Base-by-base conservation (phyloP, 2,329 filamentous ascomycete species). In the Epichloe amarillans region DNA sequence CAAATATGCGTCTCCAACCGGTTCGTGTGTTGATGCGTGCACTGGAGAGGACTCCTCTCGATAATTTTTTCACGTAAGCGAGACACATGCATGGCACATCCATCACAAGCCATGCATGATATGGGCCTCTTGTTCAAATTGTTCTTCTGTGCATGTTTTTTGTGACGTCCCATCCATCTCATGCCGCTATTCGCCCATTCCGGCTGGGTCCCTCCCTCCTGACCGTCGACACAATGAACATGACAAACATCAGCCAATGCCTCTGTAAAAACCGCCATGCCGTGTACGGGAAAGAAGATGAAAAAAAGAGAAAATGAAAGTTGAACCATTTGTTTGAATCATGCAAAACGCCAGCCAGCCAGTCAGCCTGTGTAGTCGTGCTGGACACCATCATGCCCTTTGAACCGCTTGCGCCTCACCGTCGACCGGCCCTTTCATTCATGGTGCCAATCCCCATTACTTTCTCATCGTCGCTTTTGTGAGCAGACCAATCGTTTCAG, bases 151-250 rank as follows among this genome's bases (percentile, higher is more conserved):
- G 36, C 36, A 11, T 47, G 19, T 39, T 19, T 30, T 39, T 39
- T 47, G 21, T 30, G 26, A 36, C 30, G 19, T 54, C 53, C 51
- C 53, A 47, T 57, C 56, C 57, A 58, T 58, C 49, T 51, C 54
- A 54, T 44, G 40, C 33, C 33, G 21, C 46, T 40, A 30, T 23
- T 45, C 35, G 36, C 26, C 50, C 36, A 42, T 46, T 17, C 50
- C 40, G 17, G 14, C 35, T 15, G 17, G 30, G 40, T 17, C 55
- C 49, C 36, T 17, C 53, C 49, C 48, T 50, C 41, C 37, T 51
- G 30, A 38, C 41, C 33, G 26, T 47, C 21, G n/a, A 41, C 14
- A 5, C 38, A 43, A 19, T 36, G 38, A 46, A 33, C 44, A 46
- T 50, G 21, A 36, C 30, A 47, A 30, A 42, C 17, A 45, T 21